Base-by-base conservation (phyloP, 768 basidiomycete species). In the Mycena floridula region DNA sequence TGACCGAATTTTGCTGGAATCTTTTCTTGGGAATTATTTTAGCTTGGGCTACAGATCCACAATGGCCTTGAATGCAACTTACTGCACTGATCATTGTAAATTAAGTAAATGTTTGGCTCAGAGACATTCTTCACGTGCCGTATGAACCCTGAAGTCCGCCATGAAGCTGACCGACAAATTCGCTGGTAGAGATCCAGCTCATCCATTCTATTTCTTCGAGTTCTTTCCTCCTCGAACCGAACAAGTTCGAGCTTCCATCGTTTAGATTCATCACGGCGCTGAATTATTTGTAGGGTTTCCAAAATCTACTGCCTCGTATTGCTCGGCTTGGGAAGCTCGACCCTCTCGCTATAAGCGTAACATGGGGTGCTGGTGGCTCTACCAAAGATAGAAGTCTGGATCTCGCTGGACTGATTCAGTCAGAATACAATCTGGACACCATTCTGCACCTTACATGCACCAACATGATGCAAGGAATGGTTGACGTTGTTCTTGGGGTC, bases 201-300 rank as follows among this genome's bases (percentile, higher is more conserved):
- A 57, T n/a, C 89, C 91, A 0, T 95, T 89, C 65, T 96, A 82
- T 59, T 91, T 89, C 0, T 90, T 95, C 62, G 95, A 98, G 62
- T 96, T 96, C 75, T 98, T 98, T 59, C 95, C 95, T 12, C 95
- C 95, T 11, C 78, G 90, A 47, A 98, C 95, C 39, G 86, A 90
- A 62, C 84, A 89, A 75, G 89, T 86, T 15, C 21, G 25, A 44
- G 16, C 30, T 21, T 36, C 40, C 40, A 50, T 45, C 42, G 28
- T 42, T 21, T 40, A 11, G 32, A n/a, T 25, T 21, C 18, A 28
- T 21, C 42, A 23, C 20, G 40, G 21, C 45, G 12, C 37, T 48
- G 38, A 39, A 49, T 23, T 49, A 43, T 16, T 21, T 50, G 27
- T 63, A 94, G 82, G 95, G 95, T 40, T 89, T 96, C 56, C 82